Evolutionary conservation across 352 stramenopile genomes (phyloP), one percentile per base, ranked within the genome.

Genomic region (Phytopythium montanum): DNA sequence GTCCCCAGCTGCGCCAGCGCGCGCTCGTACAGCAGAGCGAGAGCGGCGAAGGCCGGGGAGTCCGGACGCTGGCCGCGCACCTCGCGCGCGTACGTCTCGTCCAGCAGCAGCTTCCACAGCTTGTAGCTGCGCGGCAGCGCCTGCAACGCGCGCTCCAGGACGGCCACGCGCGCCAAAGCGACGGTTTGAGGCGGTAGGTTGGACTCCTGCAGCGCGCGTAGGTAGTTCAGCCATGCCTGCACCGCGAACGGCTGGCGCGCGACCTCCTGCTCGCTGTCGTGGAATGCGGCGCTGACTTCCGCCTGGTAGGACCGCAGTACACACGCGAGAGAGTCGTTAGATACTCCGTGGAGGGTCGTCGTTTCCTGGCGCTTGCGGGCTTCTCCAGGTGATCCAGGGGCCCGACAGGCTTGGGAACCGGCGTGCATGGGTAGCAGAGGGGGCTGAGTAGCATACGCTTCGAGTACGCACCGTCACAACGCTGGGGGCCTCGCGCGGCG

Each of bases 51-150:
- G 7, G 59, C 46, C 0, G 67, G 68, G 12, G 68, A 64, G 59
- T 97, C 80, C 19, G 88, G 69, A 19, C 85, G 76, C 59, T 76
- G 66, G 33, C 81, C 82, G n/a, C 88, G 87, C 57, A 81, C 81
- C 33, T 81, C 62, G 18, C 53, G 60, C 54, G 84, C 83, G 64
- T 85, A 78, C 49, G 75, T 67, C 39, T 96, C 77, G 64, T 90
- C 79, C 66, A 94, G 72, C 60, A 92, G 96, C 59, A 72, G 56
- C 55, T 97, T 94, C 95, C 95, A 98, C 21, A 99, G 85, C 72
- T 99, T 99, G 78, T 98, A 99, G 70, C 87, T 97, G 54, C 87
- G 77, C 21, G 94, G 94, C 1, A 98, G 75, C 41, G 68, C 66
- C 18, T 80, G 70, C 3, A 99, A 53, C 5, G 87, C 90, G 25